A percentile compares a stretch with the other conserved stretches of the same genome.
Evolutionary conservation across 768 basidiomycete genomes (phyloP).

Genomic region (Boletus speciosus): DNA sequence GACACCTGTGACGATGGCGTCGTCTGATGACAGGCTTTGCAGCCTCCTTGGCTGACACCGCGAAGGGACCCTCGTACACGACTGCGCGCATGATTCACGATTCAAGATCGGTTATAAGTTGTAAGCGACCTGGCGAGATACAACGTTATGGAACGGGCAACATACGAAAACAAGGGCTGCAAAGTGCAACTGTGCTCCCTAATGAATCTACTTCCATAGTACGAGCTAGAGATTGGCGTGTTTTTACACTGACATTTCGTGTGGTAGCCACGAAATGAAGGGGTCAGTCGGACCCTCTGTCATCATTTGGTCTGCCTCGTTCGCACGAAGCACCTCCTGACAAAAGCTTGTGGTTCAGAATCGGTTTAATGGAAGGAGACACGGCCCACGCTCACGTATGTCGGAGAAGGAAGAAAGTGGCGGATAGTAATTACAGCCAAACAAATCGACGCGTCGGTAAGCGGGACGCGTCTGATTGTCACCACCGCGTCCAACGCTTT

Average conservation of each 20-base stretch:
- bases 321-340: background rate
- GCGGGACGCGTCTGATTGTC: slow-evolving; percentile 3
- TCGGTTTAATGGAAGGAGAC: background rate
- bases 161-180: background rate
- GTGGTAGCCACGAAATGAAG: too few species aligned
- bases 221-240: background rate
- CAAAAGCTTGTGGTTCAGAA: background rate
- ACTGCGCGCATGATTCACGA: background rate
- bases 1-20: slow-evolving; percentile 5
- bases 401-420: too few species aligned
- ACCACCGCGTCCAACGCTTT: slow-evolving; percentile 1
- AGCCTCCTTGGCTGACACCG: slow-evolving; percentile 1
- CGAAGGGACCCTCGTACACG: slow-evolving; percentile 2
- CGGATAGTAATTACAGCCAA: background rate
- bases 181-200: background rate
- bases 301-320: background rate
- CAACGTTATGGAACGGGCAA: background rate
- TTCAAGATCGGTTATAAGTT: background rate
- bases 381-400: background rate
- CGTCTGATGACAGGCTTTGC: slow-evolving; percentile 2
- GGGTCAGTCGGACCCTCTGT: background rate
- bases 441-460: slow-evolving; percentile 13
- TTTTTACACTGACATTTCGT: background rate
- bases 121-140: background rate
- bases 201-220: background rate